Evolutionary conservation across 768 basidiomycete genomes (phyloP).

Genomic region (Pisolithus orientalis): DNA sequence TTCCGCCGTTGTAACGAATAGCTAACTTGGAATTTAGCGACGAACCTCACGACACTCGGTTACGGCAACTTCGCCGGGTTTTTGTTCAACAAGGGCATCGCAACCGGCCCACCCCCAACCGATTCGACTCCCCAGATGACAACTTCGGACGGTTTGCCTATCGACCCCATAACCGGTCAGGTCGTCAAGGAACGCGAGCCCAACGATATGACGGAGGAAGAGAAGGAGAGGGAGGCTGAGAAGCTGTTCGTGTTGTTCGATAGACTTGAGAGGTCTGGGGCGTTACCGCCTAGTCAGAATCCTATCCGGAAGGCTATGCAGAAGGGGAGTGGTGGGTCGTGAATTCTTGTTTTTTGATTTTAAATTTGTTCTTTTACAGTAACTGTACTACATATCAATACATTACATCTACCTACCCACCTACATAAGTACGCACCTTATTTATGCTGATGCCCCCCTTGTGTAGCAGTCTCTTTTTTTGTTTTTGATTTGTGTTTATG

Average conservation of each 20-base stretch:
- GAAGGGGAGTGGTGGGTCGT: slow-evolving; percentile 5
- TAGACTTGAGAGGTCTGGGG: slow-evolving; percentile 72
- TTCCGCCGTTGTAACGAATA: background rate
- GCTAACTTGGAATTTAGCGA: slow-evolving; percentile 37
- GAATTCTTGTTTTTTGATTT: too few species aligned
- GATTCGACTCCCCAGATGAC: slow-evolving; percentile 28
- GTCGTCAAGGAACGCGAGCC: slow-evolving; percentile 35
- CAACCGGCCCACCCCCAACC: slow-evolving; percentile 45
- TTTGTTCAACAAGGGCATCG: slow-evolving; percentile 86
- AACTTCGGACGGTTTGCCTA: slow-evolving; percentile 36
- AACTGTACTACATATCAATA: too few species aligned
- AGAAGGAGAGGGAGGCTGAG: slow-evolving; percentile 92
- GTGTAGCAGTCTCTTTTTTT: too few species aligned
- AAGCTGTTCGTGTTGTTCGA: slow-evolving; percentile 89
- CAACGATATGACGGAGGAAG: slow-evolving; percentile 83
- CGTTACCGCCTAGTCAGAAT: slow-evolving; percentile 57
- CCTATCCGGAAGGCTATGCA: slow-evolving; percentile 68
- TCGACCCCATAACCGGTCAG: slow-evolving; percentile 88
- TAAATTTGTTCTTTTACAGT: too few species aligned
- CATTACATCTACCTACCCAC: too few species aligned
- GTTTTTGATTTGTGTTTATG: too few species aligned
- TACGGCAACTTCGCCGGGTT: slow-evolving; percentile 96
- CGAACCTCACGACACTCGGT: slow-evolving; percentile 70
- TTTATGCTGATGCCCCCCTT: too few species aligned
- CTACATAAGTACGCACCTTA: too few species aligned